Conservation (phyloP, 352 stramenopile genomes). For the Pythium sukuiense region DNA sequence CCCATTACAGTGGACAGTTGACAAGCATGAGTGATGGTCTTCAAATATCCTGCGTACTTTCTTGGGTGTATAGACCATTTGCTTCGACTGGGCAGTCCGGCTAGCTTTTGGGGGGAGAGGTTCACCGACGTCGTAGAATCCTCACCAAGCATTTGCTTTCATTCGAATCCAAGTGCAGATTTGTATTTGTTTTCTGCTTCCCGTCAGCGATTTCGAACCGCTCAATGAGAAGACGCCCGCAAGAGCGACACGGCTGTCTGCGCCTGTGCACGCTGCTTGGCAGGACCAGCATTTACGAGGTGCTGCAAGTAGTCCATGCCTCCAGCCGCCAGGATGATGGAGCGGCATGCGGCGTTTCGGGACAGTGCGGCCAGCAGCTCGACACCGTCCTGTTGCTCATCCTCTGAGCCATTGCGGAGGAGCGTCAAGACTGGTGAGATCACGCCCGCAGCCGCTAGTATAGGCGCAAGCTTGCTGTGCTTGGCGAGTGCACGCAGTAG, state of each 20-base stretch:
- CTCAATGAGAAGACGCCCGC: not conserved
- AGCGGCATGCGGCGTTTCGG: not conserved
- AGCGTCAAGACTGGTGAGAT: not conserved
- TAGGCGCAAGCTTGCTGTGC: not conserved
- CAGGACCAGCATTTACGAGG: not conserved
- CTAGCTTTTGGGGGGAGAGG: no score
- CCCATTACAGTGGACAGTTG: not conserved
- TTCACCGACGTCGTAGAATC: no score
- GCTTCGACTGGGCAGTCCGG: no score
- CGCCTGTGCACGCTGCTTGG: not conserved
- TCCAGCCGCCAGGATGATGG: not conserved
- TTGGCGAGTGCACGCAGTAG: not conserved
- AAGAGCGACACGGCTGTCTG: not conserved
- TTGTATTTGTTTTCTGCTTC: no score
- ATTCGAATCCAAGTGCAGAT: no score
- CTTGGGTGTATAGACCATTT: no score
- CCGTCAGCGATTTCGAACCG: no score
- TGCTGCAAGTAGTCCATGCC: not conserved
- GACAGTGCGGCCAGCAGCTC: not conserved
- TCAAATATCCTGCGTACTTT: not conserved
- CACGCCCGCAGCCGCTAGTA: not conserved
- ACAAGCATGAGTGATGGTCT: constrained; percentile 12
- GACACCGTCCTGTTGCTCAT: not conserved
- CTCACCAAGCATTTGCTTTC: no score
- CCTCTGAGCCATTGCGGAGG: not conserved